Evolutionary conservation across 257 asterid genomes (phyloP).

Genomic region (Primulina huaijiensis): DNA sequence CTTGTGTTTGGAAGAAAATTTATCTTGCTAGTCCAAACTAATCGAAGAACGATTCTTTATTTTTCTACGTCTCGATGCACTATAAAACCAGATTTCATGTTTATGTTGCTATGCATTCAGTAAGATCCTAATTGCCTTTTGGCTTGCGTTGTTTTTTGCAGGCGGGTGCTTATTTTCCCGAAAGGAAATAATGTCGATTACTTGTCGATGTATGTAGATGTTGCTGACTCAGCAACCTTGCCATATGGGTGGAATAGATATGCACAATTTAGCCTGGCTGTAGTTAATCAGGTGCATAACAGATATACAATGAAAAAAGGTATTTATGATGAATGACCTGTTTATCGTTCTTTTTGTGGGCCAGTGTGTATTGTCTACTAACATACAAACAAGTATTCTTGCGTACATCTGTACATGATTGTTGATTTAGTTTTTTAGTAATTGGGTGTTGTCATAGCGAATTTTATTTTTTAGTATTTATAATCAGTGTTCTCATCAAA

Average conservation of each 20-base stretch:
- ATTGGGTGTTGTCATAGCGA: background rate
- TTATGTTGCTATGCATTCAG: background rate
- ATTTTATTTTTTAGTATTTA: background rate
- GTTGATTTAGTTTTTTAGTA: background rate
- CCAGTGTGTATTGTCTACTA: background rate
- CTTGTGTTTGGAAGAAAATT: constrained; percentile 8
- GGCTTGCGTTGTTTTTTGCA: constrained; percentile 39
- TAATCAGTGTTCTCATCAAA: constrained; percentile 2
- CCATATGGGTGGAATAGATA: constrained; percentile 90
- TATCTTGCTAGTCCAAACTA: constrained; percentile 5
- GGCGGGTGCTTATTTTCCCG: constrained; percentile 95
- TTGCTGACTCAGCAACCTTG: constrained; percentile 75
- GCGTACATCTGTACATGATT: background rate
- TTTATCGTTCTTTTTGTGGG: background rate
- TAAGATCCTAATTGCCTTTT: constrained; percentile 10
- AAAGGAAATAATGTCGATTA: constrained; percentile 89
- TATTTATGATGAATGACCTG: constrained; percentile 25
- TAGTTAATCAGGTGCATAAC: constrained; percentile 71
- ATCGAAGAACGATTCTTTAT: background rate
- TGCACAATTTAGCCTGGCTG: constrained; percentile 91
- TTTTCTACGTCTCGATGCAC: background rate
- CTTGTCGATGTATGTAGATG: constrained; percentile 88
- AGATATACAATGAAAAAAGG: constrained; percentile 74
- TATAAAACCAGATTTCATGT: constrained; percentile 11
- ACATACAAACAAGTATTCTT: background rate